Evolutionary conservation across 306 rosid genomes (phyloP).

Genomic region (Quillaja saponaria): DNA sequence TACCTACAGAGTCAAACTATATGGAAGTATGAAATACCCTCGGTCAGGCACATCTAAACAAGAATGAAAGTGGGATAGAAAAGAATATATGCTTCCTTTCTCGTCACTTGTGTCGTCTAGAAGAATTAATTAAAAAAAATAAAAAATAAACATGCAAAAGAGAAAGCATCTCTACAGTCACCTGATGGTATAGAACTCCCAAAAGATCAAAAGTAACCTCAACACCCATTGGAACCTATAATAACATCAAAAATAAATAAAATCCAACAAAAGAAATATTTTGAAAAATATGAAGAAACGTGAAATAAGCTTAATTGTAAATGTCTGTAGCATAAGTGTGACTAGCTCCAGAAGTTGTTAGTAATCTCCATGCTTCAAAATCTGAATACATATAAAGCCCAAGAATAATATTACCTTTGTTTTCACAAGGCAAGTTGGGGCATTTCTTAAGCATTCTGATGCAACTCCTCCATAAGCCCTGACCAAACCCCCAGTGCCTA

Average conservation of each 20-base stretch:
- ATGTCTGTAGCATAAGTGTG: background rate
- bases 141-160: constrained; percentile 17
- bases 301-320: constrained; percentile 18
- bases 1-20: constrained; percentile 26
- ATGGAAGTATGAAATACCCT: constrained; percentile 22
- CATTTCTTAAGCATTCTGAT: constrained; percentile 81
- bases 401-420: constrained; percentile 59
- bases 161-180: constrained; percentile 32
- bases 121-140: too few relatives aligned
- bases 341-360: background rate
- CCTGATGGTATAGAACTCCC: constrained; percentile 84
- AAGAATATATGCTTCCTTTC: too few relatives aligned
- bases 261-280: too few relatives aligned
- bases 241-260: background rate
- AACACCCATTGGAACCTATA: constrained; percentile 84
- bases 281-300: too few relatives aligned
- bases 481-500: constrained; percentile 89
- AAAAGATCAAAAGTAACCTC: constrained; percentile 83
- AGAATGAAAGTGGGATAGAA: too few relatives aligned
- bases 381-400: constrained; percentile 19
- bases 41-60: too few relatives aligned
- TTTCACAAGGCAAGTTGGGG: constrained; percentile 77
- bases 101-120: too few relatives aligned
- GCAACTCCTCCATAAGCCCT: constrained; percentile 96
- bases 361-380: constrained; percentile 15